Percentiles rank a stretch among this genome's conserved stretches.
Evolutionary conservation across 352 stramenopile genomes (phyloP).

Genomic region (Phytophthora constricta): DNA sequence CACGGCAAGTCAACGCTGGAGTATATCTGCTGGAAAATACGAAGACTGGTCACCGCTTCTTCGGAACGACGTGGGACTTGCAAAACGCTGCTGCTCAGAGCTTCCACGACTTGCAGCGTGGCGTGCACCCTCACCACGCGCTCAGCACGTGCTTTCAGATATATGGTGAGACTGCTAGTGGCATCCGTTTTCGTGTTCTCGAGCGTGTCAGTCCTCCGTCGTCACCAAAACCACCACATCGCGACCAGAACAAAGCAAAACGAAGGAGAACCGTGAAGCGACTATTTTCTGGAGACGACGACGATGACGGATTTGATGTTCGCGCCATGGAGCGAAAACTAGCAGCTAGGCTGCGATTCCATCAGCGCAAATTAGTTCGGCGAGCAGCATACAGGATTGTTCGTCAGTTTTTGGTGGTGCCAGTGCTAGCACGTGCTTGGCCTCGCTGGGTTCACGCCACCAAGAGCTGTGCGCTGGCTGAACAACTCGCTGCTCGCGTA

Average conservation of each 20-base stretch:
- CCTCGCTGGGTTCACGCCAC: conserved; percentile 37
- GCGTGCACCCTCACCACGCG: conserved; percentile 50
- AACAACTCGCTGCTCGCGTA: conserved; percentile 40
- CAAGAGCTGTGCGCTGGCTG: conserved; percentile 13
- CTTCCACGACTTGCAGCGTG: conserved; percentile 53
- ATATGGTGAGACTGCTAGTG: conserved; percentile 46
- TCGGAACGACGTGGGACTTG: conserved; percentile 80
- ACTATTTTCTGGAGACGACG: conserved; percentile 2
- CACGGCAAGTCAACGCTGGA: conserved; percentile 60
- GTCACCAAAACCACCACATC: neutral
- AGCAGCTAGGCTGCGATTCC: conserved; percentile 38
- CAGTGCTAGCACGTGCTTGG: conserved; percentile 40
- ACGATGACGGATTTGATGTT: conserved; percentile 51
- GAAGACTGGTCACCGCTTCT: conserved; percentile 65
- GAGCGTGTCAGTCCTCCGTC: conserved; percentile 47
- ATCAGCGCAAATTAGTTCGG: conserved; percentile 38
- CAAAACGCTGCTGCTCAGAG: conserved; percentile 58
- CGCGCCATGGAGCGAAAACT: conserved; percentile 61
- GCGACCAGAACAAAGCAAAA: conserved; percentile 14
- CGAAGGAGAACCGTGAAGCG: conserved; percentile 12
- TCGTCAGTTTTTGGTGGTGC: conserved; percentile 40
- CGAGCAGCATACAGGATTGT: conserved; percentile 50
- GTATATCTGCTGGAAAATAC: conserved; percentile 71
- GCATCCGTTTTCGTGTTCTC: conserved; percentile 63
- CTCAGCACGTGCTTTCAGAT: conserved; percentile 51